phyloP scores from a whole-genome alignment of 176 grass and related monocot species.

The Carex parvula region DNA sequence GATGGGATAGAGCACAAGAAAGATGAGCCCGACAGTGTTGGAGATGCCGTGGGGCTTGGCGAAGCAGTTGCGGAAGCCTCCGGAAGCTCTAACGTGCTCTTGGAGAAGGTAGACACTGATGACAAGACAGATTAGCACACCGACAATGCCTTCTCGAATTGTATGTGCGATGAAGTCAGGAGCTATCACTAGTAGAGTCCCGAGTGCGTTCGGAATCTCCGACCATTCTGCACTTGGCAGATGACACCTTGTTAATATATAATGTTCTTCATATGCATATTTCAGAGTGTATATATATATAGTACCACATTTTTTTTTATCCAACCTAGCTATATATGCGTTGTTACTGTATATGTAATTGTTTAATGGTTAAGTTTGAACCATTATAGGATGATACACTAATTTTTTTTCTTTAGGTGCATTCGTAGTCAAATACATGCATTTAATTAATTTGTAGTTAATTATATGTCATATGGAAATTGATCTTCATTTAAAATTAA shows the following conservation, averaged over 20 bases:
- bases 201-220: slow-evolving; percentile 57
- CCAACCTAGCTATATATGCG: background rate
- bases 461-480: background rate
- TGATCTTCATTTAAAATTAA: background rate
- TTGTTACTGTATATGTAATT: background rate
- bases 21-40: slow-evolving; percentile 62
- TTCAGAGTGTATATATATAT: background rate
- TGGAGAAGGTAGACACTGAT: slow-evolving; percentile 85
- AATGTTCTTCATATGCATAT: background rate
- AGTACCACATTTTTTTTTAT: background rate
- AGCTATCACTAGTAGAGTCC: slow-evolving; percentile 67
- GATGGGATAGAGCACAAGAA: slow-evolving; percentile 80
- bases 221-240: slow-evolving; percentile 53
- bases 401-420: background rate
- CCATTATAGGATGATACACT: background rate
- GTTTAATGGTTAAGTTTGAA: background rate
- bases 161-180: slow-evolving; percentile 53
- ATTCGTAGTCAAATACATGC: background rate
- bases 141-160: slow-evolving; percentile 39
- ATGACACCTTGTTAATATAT: background rate
- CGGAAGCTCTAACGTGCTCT: slow-evolving; percentile 73
- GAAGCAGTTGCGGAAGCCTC: slow-evolving; percentile 77
- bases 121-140: slow-evolving; percentile 54
- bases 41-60: slow-evolving; percentile 53
- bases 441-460: background rate